Percentiles rank a stretch among this genome's conserved stretches.
These are phyloP conservation scores for Aureobasidium sp. DNA, from an alignment of 2,329 filamentous ascomycete species.

Conservation along the genomic window DNA sequence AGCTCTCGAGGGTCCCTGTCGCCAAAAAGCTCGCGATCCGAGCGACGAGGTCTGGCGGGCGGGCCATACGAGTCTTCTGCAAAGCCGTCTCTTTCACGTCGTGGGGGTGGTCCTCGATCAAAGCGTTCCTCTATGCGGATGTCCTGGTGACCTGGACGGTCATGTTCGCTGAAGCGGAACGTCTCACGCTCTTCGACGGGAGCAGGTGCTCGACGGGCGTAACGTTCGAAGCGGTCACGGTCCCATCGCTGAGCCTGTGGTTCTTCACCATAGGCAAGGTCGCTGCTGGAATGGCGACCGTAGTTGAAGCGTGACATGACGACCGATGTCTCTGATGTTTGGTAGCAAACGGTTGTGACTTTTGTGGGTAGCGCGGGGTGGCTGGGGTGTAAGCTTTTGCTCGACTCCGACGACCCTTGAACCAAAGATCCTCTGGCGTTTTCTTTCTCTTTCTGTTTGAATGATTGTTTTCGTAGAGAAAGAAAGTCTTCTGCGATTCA, in stretches of 20 bases:
- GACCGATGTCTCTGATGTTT: not conserved
- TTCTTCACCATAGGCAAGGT: constrained; percentile 38
- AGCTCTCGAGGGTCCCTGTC: constrained; percentile 41
- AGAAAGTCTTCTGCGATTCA: not conserved
- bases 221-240: constrained; percentile 44
- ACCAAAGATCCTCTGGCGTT: not conserved
- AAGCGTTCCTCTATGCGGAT: constrained; percentile 37
- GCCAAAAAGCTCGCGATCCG: constrained; percentile 40
- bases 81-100: constrained; percentile 44
- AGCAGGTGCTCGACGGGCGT: constrained; percentile 24
- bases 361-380: constrained; percentile 8
- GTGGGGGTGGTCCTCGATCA: constrained; percentile 25
- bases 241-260: constrained; percentile 42
- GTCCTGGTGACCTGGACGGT: constrained; percentile 35
- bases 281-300: constrained; percentile 32
- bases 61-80: constrained; percentile 41
- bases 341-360: constrained; percentile 7
- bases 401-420: not conserved
- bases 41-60: constrained; percentile 29
- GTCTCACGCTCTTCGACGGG: constrained; percentile 35
- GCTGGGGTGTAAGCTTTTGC: constrained; percentile 1
- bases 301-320: constrained; percentile 14
- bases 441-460: not conserved
- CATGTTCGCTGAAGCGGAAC: constrained; percentile 34
- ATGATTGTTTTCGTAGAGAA: not conserved